Percentiles rank a stretch among this genome's conserved stretches.
phyloP scores from a whole-genome alignment of 345 rosid genomes.

The Populus ilicifolia region DNA sequence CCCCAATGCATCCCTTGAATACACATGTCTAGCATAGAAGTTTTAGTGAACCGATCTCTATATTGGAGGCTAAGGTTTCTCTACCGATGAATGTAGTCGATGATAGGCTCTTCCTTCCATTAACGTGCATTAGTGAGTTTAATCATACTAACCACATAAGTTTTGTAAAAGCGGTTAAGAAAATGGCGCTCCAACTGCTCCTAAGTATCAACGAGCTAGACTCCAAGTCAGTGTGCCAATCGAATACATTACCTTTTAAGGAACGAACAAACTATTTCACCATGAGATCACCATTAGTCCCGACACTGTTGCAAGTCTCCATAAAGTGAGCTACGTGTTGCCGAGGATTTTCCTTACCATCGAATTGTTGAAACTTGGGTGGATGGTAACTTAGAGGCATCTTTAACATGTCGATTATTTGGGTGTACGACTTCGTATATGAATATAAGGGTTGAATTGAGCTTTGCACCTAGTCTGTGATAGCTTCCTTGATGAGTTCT shows the following conservation, averaged over 20 bases:
- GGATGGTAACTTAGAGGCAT: slow-evolving; percentile 1
- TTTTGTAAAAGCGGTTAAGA: not conserved
- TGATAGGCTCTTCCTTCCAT: not conserved
- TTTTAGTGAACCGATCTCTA: not conserved
- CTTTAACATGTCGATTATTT: not conserved
- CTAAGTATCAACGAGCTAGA: not conserved
- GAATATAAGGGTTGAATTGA: not conserved
- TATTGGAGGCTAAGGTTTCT: not conserved
- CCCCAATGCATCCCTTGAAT: no score
- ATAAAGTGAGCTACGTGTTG: no score
- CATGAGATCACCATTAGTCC: no score
- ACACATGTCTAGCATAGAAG: no score
- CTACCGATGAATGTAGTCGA: not conserved
- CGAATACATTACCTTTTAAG: not conserved
- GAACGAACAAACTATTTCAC: no score
- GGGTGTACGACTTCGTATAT: not conserved
- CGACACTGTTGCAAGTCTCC: no score
- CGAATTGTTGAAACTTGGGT: not conserved
- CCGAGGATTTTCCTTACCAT: no score
- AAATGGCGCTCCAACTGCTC: not conserved
- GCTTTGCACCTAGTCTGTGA: not conserved
- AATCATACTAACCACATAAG: not conserved
- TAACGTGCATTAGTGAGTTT: not conserved
- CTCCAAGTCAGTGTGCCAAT: not conserved
- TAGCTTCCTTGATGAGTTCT: not conserved